Base-by-base conservation (phyloP, 805 yeast genomes). In the Metschnikowia vanudenii region DNA sequence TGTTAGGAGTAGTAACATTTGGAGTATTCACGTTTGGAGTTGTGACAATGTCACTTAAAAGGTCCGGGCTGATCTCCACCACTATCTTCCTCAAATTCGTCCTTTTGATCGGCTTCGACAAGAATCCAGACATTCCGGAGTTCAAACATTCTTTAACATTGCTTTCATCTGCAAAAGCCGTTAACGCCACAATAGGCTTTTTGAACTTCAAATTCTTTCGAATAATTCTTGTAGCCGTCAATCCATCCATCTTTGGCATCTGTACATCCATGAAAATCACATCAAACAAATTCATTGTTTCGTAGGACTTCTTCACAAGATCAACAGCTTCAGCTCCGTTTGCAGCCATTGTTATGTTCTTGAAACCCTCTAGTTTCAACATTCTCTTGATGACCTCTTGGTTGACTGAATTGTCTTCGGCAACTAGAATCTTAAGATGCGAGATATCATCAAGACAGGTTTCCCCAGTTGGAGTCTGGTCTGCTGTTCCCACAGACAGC, bases 231-330 rank as follows among this genome's bases (percentile, higher is more conserved):
- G 98, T 90, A 0, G 97, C 96, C 20, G 81, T 73, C 26, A 91
- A 68, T 2, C 99, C 99, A 62, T 92, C 97, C 54, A 90, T 75
- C 57, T 81, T 84, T 4, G 98, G 98, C 98, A 91, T 92, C 66
- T 92, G 97, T 42, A 92, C 95, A 65, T 92, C 99, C 99, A 92
- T 92, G 61, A 92, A 88, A 1, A 94, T 80, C 44, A 92, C 67
- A 61, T 88, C 92, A 62, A 75, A 89, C 13, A 62, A 58, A 9
- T 69, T 69, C 13, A 65, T 65, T 2, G 64, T 58, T 2, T 64
- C 73, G 20, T 68, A 56, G 1, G 82, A 68, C 29, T 73, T 74
- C 50, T 78, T 73, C 2, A 89, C 82, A 41, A 76, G 69, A 10
- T 81, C 83, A 32, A 91, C 80, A 0, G 97, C 97, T 51, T 91